Base-by-base conservation (phyloP, 257 asterid species). In the Haberlea rhodopensis region DNA sequence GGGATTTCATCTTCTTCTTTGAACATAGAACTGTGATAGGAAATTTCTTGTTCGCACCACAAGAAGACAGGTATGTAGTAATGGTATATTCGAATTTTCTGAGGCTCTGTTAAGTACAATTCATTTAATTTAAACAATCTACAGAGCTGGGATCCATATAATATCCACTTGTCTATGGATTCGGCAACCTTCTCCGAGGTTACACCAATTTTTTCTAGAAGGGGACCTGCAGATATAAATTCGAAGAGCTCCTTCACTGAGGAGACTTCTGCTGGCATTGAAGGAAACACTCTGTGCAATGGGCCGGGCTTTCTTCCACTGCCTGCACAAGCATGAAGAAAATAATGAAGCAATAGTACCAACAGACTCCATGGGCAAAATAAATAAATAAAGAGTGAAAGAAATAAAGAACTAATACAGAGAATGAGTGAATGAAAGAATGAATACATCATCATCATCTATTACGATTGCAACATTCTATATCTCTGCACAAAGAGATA, bases 51-150 rank as follows among this genome's bases (percentile, higher is more conserved):
- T 68, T 88, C 95, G 61, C 99, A 94, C 99, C 99, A 94, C 69
- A 90, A 34, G 83, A 86, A 94, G 53, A 94, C 97, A 3, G 97
- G 99, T 72, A 94, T 79, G 71, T 94, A 94, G 78, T 94, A 90
- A 82, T 94, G 99, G 76, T 67, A 94, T 21, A 94, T 76, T 62
- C 99, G 84, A 60, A 87, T 60, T 71, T 86, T 94, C 57, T 90
- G 95, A 72, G 99, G 81, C 65, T 84, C 94, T 0, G 79, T 82
- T 62, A 94, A 87, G 71, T 52, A 70, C 70, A 90, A 69, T 68
- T 94, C 95, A 21, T 86, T 85, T 58, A 94, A 78, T 78, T 75
- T 76, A 82, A 90, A 94, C 79, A 94, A 69, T 71, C 96, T 84
- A 76, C 97, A 90, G 57, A 94, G 86, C 26, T 85, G 84, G 15